Evolutionary conservation across 768 basidiomycete genomes (phyloP).

Genomic region (Rhizopogon rudus): DNA sequence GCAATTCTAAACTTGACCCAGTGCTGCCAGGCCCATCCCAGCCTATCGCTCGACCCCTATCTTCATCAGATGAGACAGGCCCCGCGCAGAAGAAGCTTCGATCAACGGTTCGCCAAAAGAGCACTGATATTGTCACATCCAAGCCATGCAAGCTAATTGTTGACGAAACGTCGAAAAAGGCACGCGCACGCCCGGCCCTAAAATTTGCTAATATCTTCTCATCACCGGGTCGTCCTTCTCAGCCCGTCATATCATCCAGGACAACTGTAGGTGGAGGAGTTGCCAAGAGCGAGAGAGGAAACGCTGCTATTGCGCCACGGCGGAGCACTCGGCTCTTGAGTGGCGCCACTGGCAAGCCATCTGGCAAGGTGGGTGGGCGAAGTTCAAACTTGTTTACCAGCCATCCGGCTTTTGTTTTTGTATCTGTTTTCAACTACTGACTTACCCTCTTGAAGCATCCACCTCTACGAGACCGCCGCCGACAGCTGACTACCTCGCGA

Average conservation of each 20-base stretch:
- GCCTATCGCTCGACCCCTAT: slow-evolving; percentile 59
- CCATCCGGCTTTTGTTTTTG: slow-evolving; percentile 1
- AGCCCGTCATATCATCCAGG: slow-evolving; percentile 66
- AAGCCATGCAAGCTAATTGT: slow-evolving; percentile 57
- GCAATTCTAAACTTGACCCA: slow-evolving; percentile 37
- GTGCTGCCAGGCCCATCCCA: slow-evolving; percentile 37
- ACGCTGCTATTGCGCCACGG: slow-evolving; percentile 47
- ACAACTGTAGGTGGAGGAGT: slow-evolving; percentile 34
- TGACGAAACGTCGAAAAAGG: slow-evolving; percentile 82
- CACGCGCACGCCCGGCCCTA: slow-evolving; percentile 86
- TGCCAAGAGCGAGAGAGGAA: slow-evolving; percentile 46
- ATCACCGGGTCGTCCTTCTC: slow-evolving; percentile 76
- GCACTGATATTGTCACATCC: slow-evolving; percentile 43
- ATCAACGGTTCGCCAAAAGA: slow-evolving; percentile 52
- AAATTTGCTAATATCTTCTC: slow-evolving; percentile 86
- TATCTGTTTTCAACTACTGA: slow-evolving; percentile 27
- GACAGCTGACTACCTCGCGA: slow-evolving; percentile 47
- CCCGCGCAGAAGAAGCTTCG: slow-evolving; percentile 74
- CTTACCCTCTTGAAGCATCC: slow-evolving; percentile 25
- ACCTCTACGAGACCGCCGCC: slow-evolving; percentile 52
- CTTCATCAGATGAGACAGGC: slow-evolving; percentile 78
- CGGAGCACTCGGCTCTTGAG: slow-evolving; percentile 72
- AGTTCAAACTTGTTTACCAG: not conserved
- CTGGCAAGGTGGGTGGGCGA: slow-evolving; percentile 46
- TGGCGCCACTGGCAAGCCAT: slow-evolving; percentile 47